A percentile compares a stretch with the other conserved stretches of the same genome.
Evolutionary conservation across 2,329 filamentous ascomycete species (phyloP).

Genomic region (Chrysoporthe puriensis): DNA sequence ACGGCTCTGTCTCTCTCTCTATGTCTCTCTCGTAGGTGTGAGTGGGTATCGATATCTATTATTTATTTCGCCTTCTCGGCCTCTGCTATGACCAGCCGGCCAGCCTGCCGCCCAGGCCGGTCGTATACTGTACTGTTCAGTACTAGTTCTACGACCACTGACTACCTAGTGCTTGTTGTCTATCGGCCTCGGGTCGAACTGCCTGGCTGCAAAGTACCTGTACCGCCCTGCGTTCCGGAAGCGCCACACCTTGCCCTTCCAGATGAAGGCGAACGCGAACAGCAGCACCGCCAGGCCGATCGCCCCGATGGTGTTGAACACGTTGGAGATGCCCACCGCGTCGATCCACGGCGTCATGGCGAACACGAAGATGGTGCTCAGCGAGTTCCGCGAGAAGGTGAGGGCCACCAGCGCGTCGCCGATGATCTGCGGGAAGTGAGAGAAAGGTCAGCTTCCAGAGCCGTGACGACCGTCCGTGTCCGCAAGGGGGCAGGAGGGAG

Average conservation of each 20-base stretch:
- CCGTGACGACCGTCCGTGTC: no score
- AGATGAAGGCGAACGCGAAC: slow-evolving; percentile 28
- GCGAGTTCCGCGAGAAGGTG: slow-evolving; percentile 27
- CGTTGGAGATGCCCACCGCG: slow-evolving; percentile 26
- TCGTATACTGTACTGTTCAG: no score
- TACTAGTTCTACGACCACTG: no score
- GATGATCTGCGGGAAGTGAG: slow-evolving; percentile 15
- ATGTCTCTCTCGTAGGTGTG: neutral
- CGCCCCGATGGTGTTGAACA: slow-evolving; percentile 30
- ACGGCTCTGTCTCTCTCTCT: no score
- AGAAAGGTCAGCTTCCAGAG: neutral
- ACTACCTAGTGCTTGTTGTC: slow-evolving; percentile 16
- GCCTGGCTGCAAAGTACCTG: slow-evolving; percentile 27
- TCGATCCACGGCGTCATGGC: slow-evolving; percentile 28
- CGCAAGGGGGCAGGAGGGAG: no score
- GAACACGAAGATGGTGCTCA: slow-evolving; percentile 29
- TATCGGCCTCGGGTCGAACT: slow-evolving; percentile 29
- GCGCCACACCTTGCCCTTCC: slow-evolving; percentile 29
- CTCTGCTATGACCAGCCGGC: no score
- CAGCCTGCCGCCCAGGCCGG: no score
- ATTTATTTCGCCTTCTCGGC: neutral
- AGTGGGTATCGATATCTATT: neutral
- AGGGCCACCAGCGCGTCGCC: slow-evolving; percentile 29
- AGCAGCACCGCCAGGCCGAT: slow-evolving; percentile 26
- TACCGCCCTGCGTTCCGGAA: slow-evolving; percentile 22